Conservation (phyloP, 352 stramenopile genomes). For the Phytopythium kandeliae region DNA sequence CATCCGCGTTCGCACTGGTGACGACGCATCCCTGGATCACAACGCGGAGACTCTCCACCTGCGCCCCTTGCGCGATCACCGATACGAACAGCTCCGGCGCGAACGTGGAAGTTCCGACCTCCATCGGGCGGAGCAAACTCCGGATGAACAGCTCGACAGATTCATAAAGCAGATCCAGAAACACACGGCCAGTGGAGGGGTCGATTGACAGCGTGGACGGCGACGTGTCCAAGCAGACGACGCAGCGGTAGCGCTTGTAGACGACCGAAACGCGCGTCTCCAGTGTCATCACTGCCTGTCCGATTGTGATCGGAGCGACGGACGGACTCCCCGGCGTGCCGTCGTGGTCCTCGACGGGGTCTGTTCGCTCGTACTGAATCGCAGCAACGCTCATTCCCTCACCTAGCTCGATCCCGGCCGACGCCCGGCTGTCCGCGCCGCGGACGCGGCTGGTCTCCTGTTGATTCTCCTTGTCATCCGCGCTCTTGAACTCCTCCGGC, state of each 20-base stretch:
- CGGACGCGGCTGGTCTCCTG: neutral
- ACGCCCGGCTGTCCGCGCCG: neutral
- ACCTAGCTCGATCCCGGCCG: conserved; percentile 34
- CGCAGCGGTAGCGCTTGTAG: conserved; percentile 76
- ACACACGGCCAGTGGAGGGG: conserved; percentile 54
- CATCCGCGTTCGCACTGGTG: conserved; percentile 39
- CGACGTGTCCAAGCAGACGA: conserved; percentile 80
- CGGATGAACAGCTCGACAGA: conserved; percentile 77
- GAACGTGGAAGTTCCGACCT: conserved; percentile 41
- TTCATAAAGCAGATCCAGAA: conserved; percentile 79
- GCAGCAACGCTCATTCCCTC: conserved; percentile 72
- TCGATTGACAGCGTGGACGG: conserved; percentile 84
- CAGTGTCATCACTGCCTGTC: conserved; percentile 33
- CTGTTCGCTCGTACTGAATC: conserved; percentile 20
- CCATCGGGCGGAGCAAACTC: conserved; percentile 52
- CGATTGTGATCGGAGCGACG: conserved; percentile 7
- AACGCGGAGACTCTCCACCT: conserved; percentile 75
- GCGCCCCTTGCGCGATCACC: conserved; percentile 72
- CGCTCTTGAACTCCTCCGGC: conserved; percentile 9
- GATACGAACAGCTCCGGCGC: conserved; percentile 72
- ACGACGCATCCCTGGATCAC: conserved; percentile 81
- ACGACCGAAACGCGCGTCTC: conserved; percentile 46
- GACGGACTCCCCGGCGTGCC: neutral
- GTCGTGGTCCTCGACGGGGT: conserved; percentile 4
- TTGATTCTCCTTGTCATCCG: conserved; percentile 5